Conservation (phyloP, 345 rosid species). For the Citropsis articulata region DNA sequence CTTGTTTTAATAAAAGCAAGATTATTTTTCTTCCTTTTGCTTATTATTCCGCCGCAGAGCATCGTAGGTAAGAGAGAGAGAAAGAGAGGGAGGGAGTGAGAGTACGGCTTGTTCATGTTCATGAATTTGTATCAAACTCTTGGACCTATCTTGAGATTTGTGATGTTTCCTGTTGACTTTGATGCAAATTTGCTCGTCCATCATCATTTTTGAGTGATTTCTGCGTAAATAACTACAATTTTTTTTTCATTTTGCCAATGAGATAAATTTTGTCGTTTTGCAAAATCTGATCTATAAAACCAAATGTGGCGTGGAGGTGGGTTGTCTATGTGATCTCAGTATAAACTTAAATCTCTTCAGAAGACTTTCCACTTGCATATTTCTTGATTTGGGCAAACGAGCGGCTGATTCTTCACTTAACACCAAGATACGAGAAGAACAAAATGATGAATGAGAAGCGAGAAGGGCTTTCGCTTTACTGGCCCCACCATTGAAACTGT, state of each 20-base stretch:
- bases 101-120: slow-evolving; percentile 5
- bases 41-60: slow-evolving; percentile 20
- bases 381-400: neutral
- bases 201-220: too few species aligned
- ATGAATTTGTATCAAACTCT: slow-evolving; percentile 17
- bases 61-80: slow-evolving; percentile 18
- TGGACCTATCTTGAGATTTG: slow-evolving; percentile 26
- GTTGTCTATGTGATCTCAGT: neutral
- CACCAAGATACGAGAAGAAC: neutral
- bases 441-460: neutral
- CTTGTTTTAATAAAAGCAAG: slow-evolving; percentile 33
- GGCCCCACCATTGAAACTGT: neutral
- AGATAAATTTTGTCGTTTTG: neutral
- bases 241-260: too few species aligned
- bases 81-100: slow-evolving; percentile 9
- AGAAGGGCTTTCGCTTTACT: neutral
- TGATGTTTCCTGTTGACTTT: slow-evolving; percentile 17
- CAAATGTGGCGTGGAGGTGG: neutral
- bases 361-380: too few species aligned
- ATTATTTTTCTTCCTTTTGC: slow-evolving; percentile 22
- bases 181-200: neutral
- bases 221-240: too few species aligned
- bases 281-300: neutral
- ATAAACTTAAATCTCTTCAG: neutral
- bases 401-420: neutral